Evolutionary conservation across 345 rosid species (phyloP), one percentile per base, ranked within the genome.

Genomic region (Acer yangbiense): DNA sequence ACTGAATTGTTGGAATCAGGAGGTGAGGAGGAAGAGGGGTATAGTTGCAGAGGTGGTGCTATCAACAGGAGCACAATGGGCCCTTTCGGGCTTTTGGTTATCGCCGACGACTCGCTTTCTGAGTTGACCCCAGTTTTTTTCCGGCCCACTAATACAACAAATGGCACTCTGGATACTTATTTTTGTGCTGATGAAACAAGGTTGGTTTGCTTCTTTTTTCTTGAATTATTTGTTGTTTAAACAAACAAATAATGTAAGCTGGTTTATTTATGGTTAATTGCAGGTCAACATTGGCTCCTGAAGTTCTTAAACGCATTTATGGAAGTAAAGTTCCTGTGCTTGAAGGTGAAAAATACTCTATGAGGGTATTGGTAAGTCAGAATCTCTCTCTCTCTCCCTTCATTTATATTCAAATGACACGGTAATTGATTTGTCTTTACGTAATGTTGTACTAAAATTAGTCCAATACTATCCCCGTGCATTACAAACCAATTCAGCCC

Each of bases 131-230:
- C 95, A 0, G 67, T 95, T 4, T 93, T 69, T 86, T 93, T 95
- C 83, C 93, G 89, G 43, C 85, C 90, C 17, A 68, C 85, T 43
- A 82, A 81, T 61, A 72, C 83, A 5, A 74, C 85, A 2, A 82
- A 83, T 48, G 83, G 81, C 73, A 81, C 75, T 69, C 79, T 80
- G 72, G 74, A 58, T 11, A 87, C 94, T 32, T 86, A 79, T 62
- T 95, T 93, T 82, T 95, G 98, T 57, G 76, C 91, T 9, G 98
- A 95, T 35, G 91, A 91, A 43, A 76, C 92, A 74, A 91, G 99
- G 98, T 95, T 73, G 99, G 98, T 95, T 73, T 14, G 29, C 29
- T 50, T 57, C 16, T 58, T 73, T 10, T 63, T 9, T 3, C 7
- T 69, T 48, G 18, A 50, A 21, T 11, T 46, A 1, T 21, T 17